These are phyloP conservation scores for Auricularia cornea DNA, from an alignment of 768 basidiomycete genomes.

Conservation along the genomic window DNA sequence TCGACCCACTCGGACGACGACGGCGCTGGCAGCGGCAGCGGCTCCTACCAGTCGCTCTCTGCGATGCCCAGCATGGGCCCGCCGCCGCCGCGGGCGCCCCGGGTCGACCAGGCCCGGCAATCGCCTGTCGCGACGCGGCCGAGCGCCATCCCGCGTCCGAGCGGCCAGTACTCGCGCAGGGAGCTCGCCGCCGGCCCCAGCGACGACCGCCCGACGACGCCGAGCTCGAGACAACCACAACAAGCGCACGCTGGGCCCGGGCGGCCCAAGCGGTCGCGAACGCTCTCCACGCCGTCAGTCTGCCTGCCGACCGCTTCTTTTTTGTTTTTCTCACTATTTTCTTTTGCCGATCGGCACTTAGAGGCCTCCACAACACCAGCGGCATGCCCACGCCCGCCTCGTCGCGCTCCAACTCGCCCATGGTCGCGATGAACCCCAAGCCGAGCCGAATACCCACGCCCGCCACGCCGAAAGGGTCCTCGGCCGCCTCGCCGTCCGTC, in stretches of 20 bases:
- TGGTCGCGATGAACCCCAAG: conserved; percentile 20
- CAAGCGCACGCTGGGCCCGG: conserved; percentile 14
- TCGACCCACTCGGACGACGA: conserved; percentile 55
- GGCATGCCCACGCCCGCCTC: conserved; percentile 28
- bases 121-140: conserved; percentile 25
- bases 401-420: conserved; percentile 33
- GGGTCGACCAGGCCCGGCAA: not conserved
- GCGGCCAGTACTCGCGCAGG: conserved; percentile 30
- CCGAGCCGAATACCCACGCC: conserved; percentile 41
- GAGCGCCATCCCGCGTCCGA: conserved; percentile 42
- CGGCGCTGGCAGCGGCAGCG: conserved; percentile 11
- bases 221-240: conserved; percentile 11
- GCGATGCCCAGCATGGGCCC: conserved; percentile 3
- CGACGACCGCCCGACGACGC: conserved; percentile 14
- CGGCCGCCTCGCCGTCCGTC: conserved; percentile 5
- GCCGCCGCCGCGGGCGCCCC: conserved; percentile 6
- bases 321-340: not conserved
- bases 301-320: not conserved
- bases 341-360: not conserved
- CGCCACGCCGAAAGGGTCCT: not conserved
- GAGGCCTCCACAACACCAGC: conserved; percentile 4
- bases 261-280: conserved; percentile 16
- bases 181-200: conserved; percentile 15
- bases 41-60: conserved; percentile 9
- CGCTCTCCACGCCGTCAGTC: conserved; percentile 36